Base-by-base conservation (phyloP, 73 alveolate genomes). In the Paramecium biaurelia region DNA sequence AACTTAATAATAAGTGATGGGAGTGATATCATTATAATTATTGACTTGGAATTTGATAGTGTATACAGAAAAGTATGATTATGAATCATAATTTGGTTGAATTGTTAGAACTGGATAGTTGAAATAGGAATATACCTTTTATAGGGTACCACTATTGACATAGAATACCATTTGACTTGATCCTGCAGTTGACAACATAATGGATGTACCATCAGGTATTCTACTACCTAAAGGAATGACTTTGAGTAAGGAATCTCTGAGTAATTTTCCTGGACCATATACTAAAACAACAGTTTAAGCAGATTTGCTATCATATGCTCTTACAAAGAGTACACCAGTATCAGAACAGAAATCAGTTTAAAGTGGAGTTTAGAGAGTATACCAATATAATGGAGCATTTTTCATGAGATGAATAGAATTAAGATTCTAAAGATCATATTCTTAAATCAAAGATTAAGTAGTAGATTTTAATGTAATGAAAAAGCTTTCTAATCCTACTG, bases 291-390 rank as follows among this genome's bases (percentile, higher is more conserved):
- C 90, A n/a, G 90, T 79, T 42, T 79, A 26, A 1, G 45, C 45
- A 30, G 30, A 14, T 21, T 79, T 79, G 30, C 47, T 79, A 79
- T 79, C 90, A 41, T 30, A 79, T 8, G 90, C 90, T 79, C 90
- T 79, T 3, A 79, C 56, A 45, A 79, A 79, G 47, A 79, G 49
- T 4, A 30, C 90, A 12, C 90, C 90, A 43, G 90, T 79, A 24
- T 79, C 90, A 11, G 90, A 79, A 43, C 76, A 41, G 32, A 79
- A 79, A 43, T 79, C 90, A 11, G 74, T 4, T 45, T 38, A 20
- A 11, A 79, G 47, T 79, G 90, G 90, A 24, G 70, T 43, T 20
- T 79, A 41, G 2, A 79, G 4, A 0, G 70, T 43, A 8, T 79
- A 79, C 90, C 90, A 79, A 21, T 79, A 79, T 21, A 79, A 45